phyloP scores from a whole-genome alignment of 1,284 basidiomycete species.

The Marasmius sp. region DNA sequence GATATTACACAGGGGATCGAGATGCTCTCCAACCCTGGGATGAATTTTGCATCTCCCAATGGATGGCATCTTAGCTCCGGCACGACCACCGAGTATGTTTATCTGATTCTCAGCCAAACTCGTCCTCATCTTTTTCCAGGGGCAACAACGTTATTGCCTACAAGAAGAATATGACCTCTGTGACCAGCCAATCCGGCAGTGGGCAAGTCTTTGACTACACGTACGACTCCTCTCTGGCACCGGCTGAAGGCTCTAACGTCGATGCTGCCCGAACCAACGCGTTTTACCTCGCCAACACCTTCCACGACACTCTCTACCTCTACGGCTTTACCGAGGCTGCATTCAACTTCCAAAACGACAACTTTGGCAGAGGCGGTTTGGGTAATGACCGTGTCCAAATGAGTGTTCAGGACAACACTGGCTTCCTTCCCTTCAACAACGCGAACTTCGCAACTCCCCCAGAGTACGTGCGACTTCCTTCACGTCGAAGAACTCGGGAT shows the following conservation, averaged over 20 bases:
- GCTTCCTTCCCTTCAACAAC: slow-evolving; percentile 13
- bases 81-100: slow-evolving; percentile 8
- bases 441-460: slow-evolving; percentile 31
- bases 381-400: slow-evolving; percentile 43
- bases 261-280: slow-evolving; percentile 49
- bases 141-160: slow-evolving; percentile 38
- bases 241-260: slow-evolving; percentile 31
- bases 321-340: slow-evolving; percentile 26
- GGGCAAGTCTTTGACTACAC: slow-evolving; percentile 34
- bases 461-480: slow-evolving; percentile 29
- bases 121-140: slow-evolving; percentile 8
- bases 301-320: slow-evolving; percentile 33
- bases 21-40: slow-evolving; percentile 32
- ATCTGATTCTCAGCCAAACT: neutral
- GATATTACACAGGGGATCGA: slow-evolving; percentile 30
- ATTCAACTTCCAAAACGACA: neutral
- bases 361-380: neutral
- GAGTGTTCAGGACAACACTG: slow-evolving; percentile 34
- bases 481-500: neutral
- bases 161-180: slow-evolving; percentile 29
- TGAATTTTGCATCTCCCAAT: slow-evolving; percentile 21
- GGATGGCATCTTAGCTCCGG: slow-evolving; percentile 17
- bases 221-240: slow-evolving; percentile 25
- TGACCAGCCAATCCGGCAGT: neutral
- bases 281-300: slow-evolving; percentile 55